These are phyloP conservation scores for Phytophthora capsici DNA, from an alignment of 352 stramenopile genomes.

Conservation along the genomic window DNA sequence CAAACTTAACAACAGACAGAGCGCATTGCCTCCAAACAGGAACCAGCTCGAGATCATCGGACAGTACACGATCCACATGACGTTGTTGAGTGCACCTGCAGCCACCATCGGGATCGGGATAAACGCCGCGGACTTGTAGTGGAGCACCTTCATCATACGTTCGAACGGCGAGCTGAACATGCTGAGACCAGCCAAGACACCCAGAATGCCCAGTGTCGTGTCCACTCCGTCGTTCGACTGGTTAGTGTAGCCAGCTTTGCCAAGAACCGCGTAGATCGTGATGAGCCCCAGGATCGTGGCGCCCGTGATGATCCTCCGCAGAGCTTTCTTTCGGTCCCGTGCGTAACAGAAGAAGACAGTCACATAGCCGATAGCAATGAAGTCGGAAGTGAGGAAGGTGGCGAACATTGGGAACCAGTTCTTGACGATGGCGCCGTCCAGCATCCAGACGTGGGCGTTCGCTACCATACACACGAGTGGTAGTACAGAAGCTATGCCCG, in stretches of 20 bases:
- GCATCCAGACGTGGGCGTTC: slow-evolving; percentile 47
- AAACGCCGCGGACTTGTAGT: slow-evolving; percentile 42
- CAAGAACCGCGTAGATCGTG: slow-evolving; percentile 36
- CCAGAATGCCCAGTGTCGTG: slow-evolving; percentile 38
- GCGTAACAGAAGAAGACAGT: slow-evolving; percentile 36
- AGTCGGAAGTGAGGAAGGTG: slow-evolving; percentile 38
- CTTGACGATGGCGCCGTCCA: slow-evolving; percentile 36
- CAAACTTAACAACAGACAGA: slow-evolving; percentile 31
- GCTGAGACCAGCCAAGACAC: slow-evolving; percentile 30
- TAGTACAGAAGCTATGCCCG: slow-evolving; percentile 39
- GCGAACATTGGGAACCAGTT: slow-evolving; percentile 53
- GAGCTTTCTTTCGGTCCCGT: slow-evolving; percentile 32
- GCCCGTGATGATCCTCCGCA: slow-evolving; percentile 21
- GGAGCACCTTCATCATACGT: slow-evolving; percentile 40
- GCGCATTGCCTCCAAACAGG: slow-evolving; percentile 33
- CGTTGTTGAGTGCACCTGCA: slow-evolving; percentile 38
- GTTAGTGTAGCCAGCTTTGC: slow-evolving; percentile 30
- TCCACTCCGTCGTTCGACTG: slow-evolving; percentile 40
- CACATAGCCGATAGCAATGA: slow-evolving; percentile 35
- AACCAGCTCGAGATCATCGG: slow-evolving; percentile 48
- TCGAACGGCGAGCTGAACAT: slow-evolving; percentile 49
- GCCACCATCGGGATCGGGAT: slow-evolving; percentile 45
- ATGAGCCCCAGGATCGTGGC: slow-evolving; percentile 28
- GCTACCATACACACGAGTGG: slow-evolving; percentile 43
- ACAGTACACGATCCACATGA: slow-evolving; percentile 46